These are phyloP conservation scores for Penicillium frequentans DNA, from an alignment of 2,329 filamentous ascomycete species.

Conservation along the genomic window DNA sequence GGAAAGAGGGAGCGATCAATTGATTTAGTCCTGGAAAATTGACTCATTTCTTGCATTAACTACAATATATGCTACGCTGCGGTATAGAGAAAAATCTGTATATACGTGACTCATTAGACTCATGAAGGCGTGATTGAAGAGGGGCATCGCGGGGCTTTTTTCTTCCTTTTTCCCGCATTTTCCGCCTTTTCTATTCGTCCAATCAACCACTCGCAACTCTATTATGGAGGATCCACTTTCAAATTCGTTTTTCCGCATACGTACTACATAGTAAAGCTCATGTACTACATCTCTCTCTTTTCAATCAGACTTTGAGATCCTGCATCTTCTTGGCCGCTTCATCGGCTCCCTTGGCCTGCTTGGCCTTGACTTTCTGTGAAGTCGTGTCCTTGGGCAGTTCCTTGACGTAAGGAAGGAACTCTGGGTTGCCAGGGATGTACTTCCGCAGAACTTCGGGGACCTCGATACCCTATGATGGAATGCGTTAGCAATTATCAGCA, in stretches of 20 bases:
- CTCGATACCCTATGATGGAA: constrained; percentile 61
- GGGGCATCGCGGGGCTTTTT: constrained; percentile 15
- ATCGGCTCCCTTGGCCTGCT: constrained; percentile 34
- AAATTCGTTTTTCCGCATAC: not conserved
- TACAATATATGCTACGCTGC: no score
- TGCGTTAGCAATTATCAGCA: not conserved
- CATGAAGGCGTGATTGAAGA: constrained; percentile 4
- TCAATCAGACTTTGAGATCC: constrained; percentile 37
- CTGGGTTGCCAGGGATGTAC: constrained; percentile 85
- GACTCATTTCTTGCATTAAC: no score
- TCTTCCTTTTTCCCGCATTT: constrained; percentile 5
- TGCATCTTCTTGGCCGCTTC: constrained; percentile 43
- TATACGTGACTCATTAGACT: constrained; percentile 1
- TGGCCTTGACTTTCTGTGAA: constrained; percentile 56
- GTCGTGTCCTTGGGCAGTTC: constrained; percentile 77
- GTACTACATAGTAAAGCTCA: not conserved
- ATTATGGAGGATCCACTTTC: not conserved
- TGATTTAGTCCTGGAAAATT: not conserved
- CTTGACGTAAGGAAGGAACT: constrained; percentile 85
- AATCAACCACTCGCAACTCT: not conserved
- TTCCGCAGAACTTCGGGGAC: constrained; percentile 82
- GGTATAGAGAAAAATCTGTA: not conserved
- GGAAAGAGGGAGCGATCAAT: not conserved
- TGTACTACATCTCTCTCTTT: not conserved
- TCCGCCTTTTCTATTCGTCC: not conserved